Base-by-base conservation (phyloP, 2,329 filamentous ascomycete genomes). In the Rutstroemia sydowiana region DNA sequence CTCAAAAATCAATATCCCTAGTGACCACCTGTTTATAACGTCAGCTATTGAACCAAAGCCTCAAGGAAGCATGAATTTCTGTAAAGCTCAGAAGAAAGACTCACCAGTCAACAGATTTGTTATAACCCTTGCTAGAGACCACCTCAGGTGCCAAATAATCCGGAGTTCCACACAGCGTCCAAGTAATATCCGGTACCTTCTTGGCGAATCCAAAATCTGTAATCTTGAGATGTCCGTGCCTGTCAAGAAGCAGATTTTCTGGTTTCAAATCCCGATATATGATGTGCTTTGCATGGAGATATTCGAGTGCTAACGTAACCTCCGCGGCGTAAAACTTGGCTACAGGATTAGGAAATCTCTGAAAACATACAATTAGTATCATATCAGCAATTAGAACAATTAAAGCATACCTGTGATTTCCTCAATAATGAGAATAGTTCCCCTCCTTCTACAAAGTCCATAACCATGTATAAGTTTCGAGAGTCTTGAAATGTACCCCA, bases 281-380 rank as follows among this genome's bases (percentile, higher is more conserved):
- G 68, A 98, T 95, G 68, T 97, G 86, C 70, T 89, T 87, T 48
- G 84, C 84, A 73, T 98, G 93, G 51, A 98, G 76, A 69, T 97
- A 98, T 68, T 98, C 93, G 45, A 98, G 76, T 8, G 93, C 93
- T 53, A 98, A 76, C 3, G 92, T 96, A 49, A 97, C 93, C 71
- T 98, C 93, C 45, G 93, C 93, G 31, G 93, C 93, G 69, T 98
- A 98, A 73, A 98, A 98, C 70, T 98, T 98, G 66, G 93, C 93
- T 51, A 98, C 93, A 5, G 93, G 93, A 64, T 98, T 98, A 8
- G 93, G 93, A 69, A 98, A 98, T 57, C 93, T 88, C 93, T 98
- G 39, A 16, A 34, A 5, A 40, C 31, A 34, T 21, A 37, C 5
- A 4, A 44, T 57, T 51, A 59, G 54, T 51, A 47, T 21, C 14